Conservation (phyloP, 2,329 filamentous ascomycete species). For the Nigrospora osmanthi region DNA sequence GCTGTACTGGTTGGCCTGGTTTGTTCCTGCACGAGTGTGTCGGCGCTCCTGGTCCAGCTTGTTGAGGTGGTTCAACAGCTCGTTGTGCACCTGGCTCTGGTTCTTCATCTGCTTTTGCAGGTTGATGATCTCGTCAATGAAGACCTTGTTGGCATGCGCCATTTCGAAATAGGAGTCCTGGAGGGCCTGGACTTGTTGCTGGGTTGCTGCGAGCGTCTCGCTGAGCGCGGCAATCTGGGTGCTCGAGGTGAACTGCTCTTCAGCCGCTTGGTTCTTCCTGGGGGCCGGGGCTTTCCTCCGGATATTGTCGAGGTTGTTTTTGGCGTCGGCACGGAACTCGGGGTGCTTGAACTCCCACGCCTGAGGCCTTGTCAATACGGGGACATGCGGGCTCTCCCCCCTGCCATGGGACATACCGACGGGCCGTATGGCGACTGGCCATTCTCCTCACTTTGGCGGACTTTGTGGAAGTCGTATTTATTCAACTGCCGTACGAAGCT, state of each 20-base stretch:
- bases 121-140: constrained; percentile 53
- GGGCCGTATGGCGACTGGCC: constrained; percentile 74
- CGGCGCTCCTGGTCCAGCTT: constrained; percentile 38
- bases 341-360: constrained; percentile 97
- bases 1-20: constrained; percentile 25
- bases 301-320: constrained; percentile 94
- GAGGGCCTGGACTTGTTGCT: constrained; percentile 83
- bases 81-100: constrained; percentile 48
- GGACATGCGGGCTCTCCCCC: not conserved
- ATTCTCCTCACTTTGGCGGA: constrained; percentile 82
- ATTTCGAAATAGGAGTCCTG: constrained; percentile 81
- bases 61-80: constrained; percentile 48
- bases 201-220: constrained; percentile 79
- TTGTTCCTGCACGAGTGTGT: constrained; percentile 30
- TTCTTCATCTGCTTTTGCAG: constrained; percentile 53
- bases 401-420: constrained; percentile 46
- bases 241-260: constrained; percentile 69
- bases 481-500: constrained; percentile 73
- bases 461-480: constrained; percentile 82
- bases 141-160: constrained; percentile 51
- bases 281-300: constrained; percentile 89
- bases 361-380: constrained; percentile 37
- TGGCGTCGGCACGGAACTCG: constrained; percentile 91
- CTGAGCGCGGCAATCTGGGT: constrained; percentile 88
- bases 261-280: constrained; percentile 59